These are phyloP conservation scores for Quercus bicolor DNA, from an alignment of 306 rosid genomes.

Conservation along the genomic window DNA sequence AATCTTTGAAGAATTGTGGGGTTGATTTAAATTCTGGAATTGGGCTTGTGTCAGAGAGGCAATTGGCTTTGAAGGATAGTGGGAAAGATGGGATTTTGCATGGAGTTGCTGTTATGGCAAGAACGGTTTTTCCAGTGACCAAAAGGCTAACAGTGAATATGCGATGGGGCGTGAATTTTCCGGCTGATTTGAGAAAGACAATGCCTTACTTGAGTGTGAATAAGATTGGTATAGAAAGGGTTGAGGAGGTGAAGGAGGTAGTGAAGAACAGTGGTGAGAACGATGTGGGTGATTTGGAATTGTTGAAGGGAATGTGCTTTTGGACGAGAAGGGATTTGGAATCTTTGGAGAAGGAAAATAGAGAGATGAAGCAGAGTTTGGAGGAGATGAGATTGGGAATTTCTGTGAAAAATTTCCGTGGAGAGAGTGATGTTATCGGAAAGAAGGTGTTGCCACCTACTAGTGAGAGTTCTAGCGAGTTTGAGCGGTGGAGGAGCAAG, in stretches of 20 bases:
- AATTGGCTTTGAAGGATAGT: slow-evolving; percentile 30
- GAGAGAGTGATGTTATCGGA: slow-evolving; percentile 21
- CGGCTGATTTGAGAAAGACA: slow-evolving; percentile 33
- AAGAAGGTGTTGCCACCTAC: slow-evolving; percentile 18
- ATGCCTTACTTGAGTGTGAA: slow-evolving; percentile 60
- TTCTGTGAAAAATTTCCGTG: slow-evolving; percentile 18
- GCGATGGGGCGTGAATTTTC: slow-evolving; percentile 66
- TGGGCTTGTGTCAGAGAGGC: slow-evolving; percentile 25
- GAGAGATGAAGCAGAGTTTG: slow-evolving; percentile 57
- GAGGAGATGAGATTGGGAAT: slow-evolving; percentile 49
- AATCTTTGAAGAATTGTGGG: slow-evolving; percentile 9
- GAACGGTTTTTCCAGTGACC: slow-evolving; percentile 54
- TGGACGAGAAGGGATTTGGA: slow-evolving; percentile 70
- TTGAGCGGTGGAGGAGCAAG: slow-evolving; percentile 53
- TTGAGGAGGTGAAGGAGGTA: slow-evolving; percentile 40
- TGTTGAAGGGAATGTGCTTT: slow-evolving; percentile 54
- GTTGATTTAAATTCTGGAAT: slow-evolving; percentile 13
- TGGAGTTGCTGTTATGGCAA: slow-evolving; percentile 59
- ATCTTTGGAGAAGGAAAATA: slow-evolving; percentile 60
- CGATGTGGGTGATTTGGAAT: slow-evolving; percentile 36
- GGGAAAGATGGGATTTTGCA: slow-evolving; percentile 36
- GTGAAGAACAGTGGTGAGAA: slow-evolving; percentile 16
- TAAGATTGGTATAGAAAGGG: slow-evolving; percentile 68
- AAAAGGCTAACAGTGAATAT: slow-evolving; percentile 45
- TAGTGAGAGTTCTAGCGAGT: slow-evolving; percentile 34